Percentiles rank a stretch among this genome's conserved stretches.
phyloP scores from a whole-genome alignment of 2,329 filamentous ascomycete genomes.

The Cercospora canescens region DNA sequence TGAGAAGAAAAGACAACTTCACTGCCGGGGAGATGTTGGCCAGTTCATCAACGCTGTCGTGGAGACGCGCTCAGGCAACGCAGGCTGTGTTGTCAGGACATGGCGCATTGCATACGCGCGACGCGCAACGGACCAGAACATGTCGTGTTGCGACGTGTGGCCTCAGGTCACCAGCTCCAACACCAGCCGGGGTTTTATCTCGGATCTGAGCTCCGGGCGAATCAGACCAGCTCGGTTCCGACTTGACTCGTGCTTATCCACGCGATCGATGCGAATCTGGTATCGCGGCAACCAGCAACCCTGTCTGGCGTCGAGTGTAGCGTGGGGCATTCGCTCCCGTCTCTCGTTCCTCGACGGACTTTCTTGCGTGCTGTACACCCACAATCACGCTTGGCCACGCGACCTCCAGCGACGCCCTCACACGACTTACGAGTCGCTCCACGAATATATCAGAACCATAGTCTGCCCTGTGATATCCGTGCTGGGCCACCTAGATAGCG shows the following conservation, averaged over 20 bases:
- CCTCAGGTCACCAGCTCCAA: background rate
- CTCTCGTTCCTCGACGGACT: constrained; percentile 11
- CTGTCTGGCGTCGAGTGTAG: constrained; percentile 8
- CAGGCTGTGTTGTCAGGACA: background rate
- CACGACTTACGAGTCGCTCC: constrained; percentile 11
- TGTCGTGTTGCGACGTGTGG: constrained; percentile 4
- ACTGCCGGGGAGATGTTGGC: background rate
- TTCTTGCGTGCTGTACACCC: constrained; percentile 9
- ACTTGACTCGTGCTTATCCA: background rate
- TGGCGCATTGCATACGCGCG: background rate
- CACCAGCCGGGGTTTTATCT: background rate
- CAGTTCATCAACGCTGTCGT: background rate
- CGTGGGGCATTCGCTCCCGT: constrained; percentile 15
- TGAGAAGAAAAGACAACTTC: background rate
- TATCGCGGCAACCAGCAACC: constrained; percentile 14
- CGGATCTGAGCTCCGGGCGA: constrained; percentile 7
- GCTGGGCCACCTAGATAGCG: constrained; percentile 11
- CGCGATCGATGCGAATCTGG: constrained; percentile 1
- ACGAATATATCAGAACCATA: background rate
- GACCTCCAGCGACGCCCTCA: constrained; percentile 13
- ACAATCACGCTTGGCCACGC: constrained; percentile 1
- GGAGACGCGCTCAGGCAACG: background rate
- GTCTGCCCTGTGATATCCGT: constrained; percentile 1
- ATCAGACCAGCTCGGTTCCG: background rate
- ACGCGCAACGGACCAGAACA: background rate